Conservation (phyloP, 768 basidiomycete species). For the Strobilomyces dryophilus region DNA sequence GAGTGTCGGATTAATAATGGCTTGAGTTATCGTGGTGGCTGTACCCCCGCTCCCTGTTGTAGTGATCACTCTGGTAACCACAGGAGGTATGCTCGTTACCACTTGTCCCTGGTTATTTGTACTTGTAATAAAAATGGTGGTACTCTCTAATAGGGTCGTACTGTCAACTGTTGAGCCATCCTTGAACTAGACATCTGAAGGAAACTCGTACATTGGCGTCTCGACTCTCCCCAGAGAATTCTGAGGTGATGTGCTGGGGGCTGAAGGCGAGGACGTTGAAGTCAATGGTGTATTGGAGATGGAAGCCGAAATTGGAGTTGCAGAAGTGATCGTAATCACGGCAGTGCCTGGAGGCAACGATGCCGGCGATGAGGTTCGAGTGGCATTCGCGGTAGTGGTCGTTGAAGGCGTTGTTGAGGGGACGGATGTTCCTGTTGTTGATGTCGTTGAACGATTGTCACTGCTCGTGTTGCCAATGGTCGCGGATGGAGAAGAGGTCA, state of each 20-base stretch:
- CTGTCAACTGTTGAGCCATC: constrained; percentile 32
- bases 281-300: constrained; percentile 13
- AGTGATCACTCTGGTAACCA: constrained; percentile 53
- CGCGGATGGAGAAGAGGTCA: constrained; percentile 14
- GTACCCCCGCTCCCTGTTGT: constrained; percentile 52
- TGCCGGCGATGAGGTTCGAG: constrained; percentile 9
- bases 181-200: constrained; percentile 4
- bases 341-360: constrained; percentile 7
- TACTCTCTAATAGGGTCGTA: constrained; percentile 44
- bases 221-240: constrained; percentile 1
- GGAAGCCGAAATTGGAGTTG: constrained; percentile 17
- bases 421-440: constrained; percentile 17
- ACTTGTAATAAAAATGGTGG: constrained; percentile 51
- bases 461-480: constrained; percentile 15
- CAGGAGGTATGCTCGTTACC: constrained; percentile 48
- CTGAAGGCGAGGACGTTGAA: constrained; percentile 4
- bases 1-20: constrained; percentile 70
- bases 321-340: constrained; percentile 4
- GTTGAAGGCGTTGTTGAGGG: constrained; percentile 19
- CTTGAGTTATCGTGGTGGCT: constrained; percentile 55
- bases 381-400: constrained; percentile 7
- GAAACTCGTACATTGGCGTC: constrained; percentile 25
- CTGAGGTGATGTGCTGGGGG: constrained; percentile 7
- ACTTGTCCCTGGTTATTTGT: constrained; percentile 54
- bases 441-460: constrained; percentile 15